Conservation (phyloP, 164 flowering plant species). For the Umbilicus rupestris region DNA sequence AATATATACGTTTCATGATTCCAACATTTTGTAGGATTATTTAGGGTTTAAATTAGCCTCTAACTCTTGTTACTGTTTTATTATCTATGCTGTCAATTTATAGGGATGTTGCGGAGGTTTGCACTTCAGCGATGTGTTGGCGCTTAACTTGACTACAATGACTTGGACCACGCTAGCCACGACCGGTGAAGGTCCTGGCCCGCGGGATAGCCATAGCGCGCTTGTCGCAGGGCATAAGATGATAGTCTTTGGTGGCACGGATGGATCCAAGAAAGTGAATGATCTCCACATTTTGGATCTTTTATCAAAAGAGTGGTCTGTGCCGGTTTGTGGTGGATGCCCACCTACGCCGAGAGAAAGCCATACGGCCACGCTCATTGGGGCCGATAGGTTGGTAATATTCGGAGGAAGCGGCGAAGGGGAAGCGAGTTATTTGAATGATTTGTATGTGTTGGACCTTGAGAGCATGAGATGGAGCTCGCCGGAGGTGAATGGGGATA, state of each 20-base stretch:
- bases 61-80: neutral
- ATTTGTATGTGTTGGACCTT: conserved; percentile 72
- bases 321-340: conserved; percentile 45
- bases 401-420: conserved; percentile 99
- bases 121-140: conserved; percentile 80
- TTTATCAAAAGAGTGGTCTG: conserved; percentile 55
- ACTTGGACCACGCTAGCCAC: conserved; percentile 61
- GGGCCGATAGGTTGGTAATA: conserved; percentile 54
- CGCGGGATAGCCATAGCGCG: conserved; percentile 90
- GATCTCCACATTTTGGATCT: conserved; percentile 74
- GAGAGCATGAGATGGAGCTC: conserved; percentile 68
- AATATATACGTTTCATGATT: neutral
- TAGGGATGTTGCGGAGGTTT: conserved; percentile 96
- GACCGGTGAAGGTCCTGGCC: conserved; percentile 74
- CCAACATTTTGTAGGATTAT: neutral
- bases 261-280: conserved; percentile 77
- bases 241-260: conserved; percentile 92
- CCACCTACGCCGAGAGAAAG: conserved; percentile 89
- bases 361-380: conserved; percentile 66
- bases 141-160: conserved; percentile 62
- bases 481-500: conserved; percentile 50
- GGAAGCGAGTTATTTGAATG: conserved; percentile 74
- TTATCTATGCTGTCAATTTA: conserved; percentile 5
- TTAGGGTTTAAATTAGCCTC: neutral
- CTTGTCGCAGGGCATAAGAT: conserved; percentile 52